Percentiles rank a stretch among this genome's conserved stretches.
phyloP scores from a whole-genome alignment of 192 early-diverging fungal genomes.

The Coemansia sp. region DNA sequence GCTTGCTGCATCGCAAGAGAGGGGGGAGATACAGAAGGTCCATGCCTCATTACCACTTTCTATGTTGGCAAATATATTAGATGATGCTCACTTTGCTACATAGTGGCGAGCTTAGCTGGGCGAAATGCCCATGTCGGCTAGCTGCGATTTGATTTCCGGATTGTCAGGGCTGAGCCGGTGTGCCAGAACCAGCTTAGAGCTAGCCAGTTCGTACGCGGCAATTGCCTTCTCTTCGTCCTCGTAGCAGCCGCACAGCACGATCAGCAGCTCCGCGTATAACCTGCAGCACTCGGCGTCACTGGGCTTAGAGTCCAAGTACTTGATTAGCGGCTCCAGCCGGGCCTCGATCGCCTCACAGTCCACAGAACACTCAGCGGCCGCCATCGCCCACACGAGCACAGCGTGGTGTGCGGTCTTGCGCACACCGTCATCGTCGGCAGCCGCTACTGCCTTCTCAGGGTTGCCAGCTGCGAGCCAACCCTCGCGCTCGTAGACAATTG shows the following conservation, averaged over 20 bases:
- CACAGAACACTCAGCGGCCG: conserved; percentile 48
- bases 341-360: conserved; percentile 47
- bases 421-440: background rate
- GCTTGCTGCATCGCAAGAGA: no score
- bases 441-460: background rate
- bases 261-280: conserved; percentile 37
- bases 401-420: conserved; percentile 26
- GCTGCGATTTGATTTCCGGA: conserved; percentile 41
- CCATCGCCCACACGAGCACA: conserved; percentile 63
- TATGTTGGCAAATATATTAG: no score
- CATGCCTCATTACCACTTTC: no score
- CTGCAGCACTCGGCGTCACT: conserved; percentile 24
- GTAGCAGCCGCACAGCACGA: conserved; percentile 43
- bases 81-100: no score
- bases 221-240: conserved; percentile 60
- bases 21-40: no score
- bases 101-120: background rate
- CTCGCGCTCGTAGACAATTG: conserved; percentile 9
- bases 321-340: conserved; percentile 27
- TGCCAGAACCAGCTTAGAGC: conserved; percentile 49
- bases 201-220: conserved; percentile 56
- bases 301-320: conserved; percentile 29
- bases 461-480: conserved; percentile 15
- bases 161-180: conserved; percentile 52
- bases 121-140: conserved; percentile 43